Evolutionary conservation across 208 protist genomes (phyloP).

Genomic region (Dictyostelium gargantuum): DNA sequence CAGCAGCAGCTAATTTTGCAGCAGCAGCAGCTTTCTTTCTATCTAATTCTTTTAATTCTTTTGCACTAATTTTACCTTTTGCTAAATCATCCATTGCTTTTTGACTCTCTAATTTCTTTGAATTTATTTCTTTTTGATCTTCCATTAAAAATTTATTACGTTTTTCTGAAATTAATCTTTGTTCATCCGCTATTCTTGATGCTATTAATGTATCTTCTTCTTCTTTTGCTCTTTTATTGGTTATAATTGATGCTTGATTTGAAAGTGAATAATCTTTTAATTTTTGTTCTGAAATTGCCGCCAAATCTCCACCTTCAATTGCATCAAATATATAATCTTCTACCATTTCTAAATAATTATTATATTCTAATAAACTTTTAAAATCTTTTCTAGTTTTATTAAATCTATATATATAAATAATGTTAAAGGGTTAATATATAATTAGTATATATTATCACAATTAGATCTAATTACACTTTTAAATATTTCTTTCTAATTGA

Average conservation of each 20-base stretch:
- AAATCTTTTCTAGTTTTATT: slow-evolving; percentile 46
- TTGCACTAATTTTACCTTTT: slow-evolving; percentile 49
- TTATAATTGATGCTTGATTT: slow-evolving; percentile 41
- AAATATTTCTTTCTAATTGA: slow-evolving; percentile 22
- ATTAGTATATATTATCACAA: background rate
- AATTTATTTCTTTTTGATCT: background rate
- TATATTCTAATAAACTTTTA: background rate
- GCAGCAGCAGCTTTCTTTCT: background rate
- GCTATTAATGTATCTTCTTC: slow-evolving; percentile 7
- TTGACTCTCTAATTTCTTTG: background rate
- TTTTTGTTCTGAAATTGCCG: background rate
- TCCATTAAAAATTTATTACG: background rate
- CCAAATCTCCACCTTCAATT: background rate
- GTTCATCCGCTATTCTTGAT: background rate
- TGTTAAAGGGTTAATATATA: background rate
- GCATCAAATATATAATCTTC: slow-evolving; percentile 48
- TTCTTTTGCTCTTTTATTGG: background rate
- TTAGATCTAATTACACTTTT: background rate
- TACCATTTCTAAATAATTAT: slow-evolving; percentile 50
- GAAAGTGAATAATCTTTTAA: slow-evolving; percentile 20
- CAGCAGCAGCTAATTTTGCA: background rate
- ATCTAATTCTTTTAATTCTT: slow-evolving; percentile 39
- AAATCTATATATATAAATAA: background rate
- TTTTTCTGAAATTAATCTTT: background rate
- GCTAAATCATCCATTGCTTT: slow-evolving; percentile 54